Percentiles rank a stretch among this genome's conserved stretches.
Conservation (phyloP, 2,329 filamentous ascomycete species). For the Alternaria gansuensis region DNA sequence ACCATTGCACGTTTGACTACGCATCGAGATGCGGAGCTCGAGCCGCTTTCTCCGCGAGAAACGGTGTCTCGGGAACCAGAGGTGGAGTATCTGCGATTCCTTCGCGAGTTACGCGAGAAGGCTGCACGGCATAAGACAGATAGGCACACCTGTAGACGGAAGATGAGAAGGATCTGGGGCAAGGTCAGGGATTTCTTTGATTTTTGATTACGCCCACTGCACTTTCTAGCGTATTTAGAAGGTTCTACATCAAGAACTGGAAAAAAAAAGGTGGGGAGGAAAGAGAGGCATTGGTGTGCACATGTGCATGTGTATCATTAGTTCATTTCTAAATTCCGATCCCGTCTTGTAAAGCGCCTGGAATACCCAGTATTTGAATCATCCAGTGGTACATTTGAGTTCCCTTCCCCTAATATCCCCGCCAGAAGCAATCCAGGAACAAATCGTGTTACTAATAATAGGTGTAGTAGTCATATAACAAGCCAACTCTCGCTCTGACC, state of each 20-base stretch:
- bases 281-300: too few relatives aligned
- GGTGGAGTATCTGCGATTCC: background rate
- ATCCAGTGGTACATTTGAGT: background rate
- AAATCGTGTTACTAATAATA: background rate
- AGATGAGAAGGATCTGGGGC: conserved; percentile 1
- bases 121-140: background rate
- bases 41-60: background rate
- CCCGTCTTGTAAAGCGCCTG: background rate
- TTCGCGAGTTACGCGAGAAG: background rate
- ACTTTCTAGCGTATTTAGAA: too few relatives aligned
- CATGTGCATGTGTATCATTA: background rate
- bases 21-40: background rate
- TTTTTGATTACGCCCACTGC: background rate
- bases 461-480: background rate
- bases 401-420: background rate
- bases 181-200: background rate
- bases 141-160: background rate
- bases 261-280: too few relatives aligned
- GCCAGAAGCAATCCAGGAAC: background rate
- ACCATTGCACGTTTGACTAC: background rate
- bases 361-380: background rate
- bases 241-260: too few relatives aligned
- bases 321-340: background rate
- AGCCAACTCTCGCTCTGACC: background rate
- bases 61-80: background rate